These are phyloP conservation scores for Periglandula ipomoeae DNA, from an alignment of 2,329 filamentous ascomycete genomes.

Conservation along the genomic window DNA sequence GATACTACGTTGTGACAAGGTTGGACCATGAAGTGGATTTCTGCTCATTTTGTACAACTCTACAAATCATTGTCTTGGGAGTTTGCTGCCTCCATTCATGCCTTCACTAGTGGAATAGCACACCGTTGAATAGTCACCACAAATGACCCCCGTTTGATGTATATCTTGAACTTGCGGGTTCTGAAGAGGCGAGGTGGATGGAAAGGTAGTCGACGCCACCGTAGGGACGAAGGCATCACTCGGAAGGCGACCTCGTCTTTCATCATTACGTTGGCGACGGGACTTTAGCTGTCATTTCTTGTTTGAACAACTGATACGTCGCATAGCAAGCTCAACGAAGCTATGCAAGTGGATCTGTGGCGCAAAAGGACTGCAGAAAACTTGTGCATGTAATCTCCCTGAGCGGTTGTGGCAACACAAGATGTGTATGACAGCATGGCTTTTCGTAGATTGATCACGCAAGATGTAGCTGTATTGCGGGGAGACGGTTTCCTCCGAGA, in stretches of 20 bases:
- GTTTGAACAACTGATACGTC: not conserved
- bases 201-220: too few species aligned
- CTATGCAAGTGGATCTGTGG: not conserved
- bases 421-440: not conserved
- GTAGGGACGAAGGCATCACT: too few species aligned
- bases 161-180: too few species aligned
- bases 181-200: too few species aligned
- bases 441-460: not conserved
- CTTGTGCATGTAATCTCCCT: not conserved
- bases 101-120: too few species aligned
- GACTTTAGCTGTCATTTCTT: too few species aligned
- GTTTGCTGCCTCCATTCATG: too few species aligned
- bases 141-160: too few species aligned
- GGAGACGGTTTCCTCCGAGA: not conserved
- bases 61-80: too few species aligned
- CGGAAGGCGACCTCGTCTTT: not conserved
- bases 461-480: not conserved
- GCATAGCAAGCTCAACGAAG: not conserved
- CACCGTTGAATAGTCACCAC: too few species aligned
- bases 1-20: not conserved
- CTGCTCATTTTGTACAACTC: not conserved
- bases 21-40: not conserved
- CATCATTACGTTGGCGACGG: not conserved
- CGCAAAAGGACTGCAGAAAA: not conserved
- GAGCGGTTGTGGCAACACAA: slow-evolving; percentile 1